Evolutionary conservation across 2,329 filamentous ascomycete species (phyloP).

Genomic region (Rasamsonia emersonii): DNA sequence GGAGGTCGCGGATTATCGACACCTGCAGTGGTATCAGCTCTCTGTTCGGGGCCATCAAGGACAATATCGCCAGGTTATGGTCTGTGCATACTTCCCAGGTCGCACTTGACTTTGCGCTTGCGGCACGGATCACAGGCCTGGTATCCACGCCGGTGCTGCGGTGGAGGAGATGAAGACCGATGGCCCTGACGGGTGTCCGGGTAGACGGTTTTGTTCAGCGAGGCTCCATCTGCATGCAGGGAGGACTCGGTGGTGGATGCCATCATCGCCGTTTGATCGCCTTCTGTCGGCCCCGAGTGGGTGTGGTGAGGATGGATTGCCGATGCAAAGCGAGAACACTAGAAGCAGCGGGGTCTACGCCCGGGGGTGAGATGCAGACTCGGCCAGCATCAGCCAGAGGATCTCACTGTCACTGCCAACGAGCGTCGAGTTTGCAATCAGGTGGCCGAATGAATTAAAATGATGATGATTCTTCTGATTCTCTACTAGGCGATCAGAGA

Average conservation of each 20-base stretch:
- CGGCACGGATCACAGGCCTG: constrained; percentile 43
- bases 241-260: constrained; percentile 3
- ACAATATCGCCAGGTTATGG: too few species aligned
- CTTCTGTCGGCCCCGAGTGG: constrained; percentile 12
- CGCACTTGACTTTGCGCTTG: constrained; percentile 42
- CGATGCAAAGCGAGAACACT: constrained; percentile 30
- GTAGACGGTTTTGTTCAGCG: constrained; percentile 12
- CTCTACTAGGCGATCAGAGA: too few species aligned
- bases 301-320: constrained; percentile 18
- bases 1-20: constrained; percentile 93
- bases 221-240: constrained; percentile 3
- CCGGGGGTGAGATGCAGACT: too few species aligned
- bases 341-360: background rate
- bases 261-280: constrained; percentile 4
- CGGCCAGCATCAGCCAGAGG: too few species aligned
- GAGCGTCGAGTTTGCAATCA: too few species aligned
- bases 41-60: too few species aligned
- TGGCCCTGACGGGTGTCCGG: constrained; percentile 12
- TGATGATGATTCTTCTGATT: too few species aligned
- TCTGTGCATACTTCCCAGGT: constrained; percentile 40
- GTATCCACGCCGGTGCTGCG: constrained; percentile 39
- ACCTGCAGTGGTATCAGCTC: constrained; percentile 23
- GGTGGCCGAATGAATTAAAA: too few species aligned
- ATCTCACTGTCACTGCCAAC: too few species aligned
- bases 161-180: constrained; percentile 25